These are phyloP conservation scores for Plasmodium falciparum DNA, from an alignment of 169 alveolate species.

Conservation along the genomic window DNA sequence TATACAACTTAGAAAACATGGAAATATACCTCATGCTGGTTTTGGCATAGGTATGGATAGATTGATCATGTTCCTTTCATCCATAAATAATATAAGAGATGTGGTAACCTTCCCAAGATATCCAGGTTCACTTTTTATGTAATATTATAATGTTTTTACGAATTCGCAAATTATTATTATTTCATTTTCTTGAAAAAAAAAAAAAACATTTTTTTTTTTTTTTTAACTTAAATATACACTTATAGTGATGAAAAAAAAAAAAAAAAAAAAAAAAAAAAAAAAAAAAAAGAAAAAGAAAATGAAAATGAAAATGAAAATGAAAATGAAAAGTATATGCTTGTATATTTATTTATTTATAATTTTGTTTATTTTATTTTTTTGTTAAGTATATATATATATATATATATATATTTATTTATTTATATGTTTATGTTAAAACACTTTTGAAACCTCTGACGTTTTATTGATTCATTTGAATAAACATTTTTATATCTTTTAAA, in stretches of 20 bases:
- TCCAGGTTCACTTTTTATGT: conserved; percentile 77
- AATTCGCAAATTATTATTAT: background rate
- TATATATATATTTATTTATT: no score
- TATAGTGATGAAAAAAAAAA: background rate
- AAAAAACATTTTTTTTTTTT: background rate
- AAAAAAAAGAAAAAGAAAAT: no score
- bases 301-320: no score
- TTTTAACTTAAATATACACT: no score
- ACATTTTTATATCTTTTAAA: conserved; percentile 22
- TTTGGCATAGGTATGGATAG: conserved; percentile 99
- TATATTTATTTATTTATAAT: background rate
- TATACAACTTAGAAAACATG: conserved; percentile 94
- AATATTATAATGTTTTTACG: background rate
- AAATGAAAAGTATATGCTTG: background rate
- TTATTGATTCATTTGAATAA: conserved; percentile 24
- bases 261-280: background rate
- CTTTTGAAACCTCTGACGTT: background rate
- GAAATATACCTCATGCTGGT: conserved; percentile 98
- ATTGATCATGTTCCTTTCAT: conserved; percentile 96
- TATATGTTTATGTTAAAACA: background rate
- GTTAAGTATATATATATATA: background rate
- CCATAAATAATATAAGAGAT: conserved; percentile 98
- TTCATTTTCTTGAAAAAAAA: background rate
- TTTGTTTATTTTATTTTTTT: conserved; percentile 7
- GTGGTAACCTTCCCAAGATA: conserved; percentile 98